A percentile compares a stretch with the other conserved stretches of the same genome.
Conservation (phyloP, 208 protist species). For the Acanthamoeba triangularis region DNA sequence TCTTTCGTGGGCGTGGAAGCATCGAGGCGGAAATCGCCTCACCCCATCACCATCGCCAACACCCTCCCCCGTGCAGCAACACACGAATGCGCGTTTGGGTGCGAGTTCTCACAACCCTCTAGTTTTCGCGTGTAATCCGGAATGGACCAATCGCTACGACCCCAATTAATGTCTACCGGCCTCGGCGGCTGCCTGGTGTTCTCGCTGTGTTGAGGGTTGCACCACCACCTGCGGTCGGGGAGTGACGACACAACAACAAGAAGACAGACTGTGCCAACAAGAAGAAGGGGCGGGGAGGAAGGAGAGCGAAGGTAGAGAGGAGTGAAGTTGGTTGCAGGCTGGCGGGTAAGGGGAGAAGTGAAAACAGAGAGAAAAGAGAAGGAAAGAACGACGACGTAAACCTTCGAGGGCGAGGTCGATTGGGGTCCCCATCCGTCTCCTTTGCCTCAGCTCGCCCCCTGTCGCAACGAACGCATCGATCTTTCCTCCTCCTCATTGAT, state of each 20-base stretch:
- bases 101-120: too few species aligned
- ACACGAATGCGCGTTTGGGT: too few species aligned
- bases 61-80: too few species aligned
- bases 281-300: not conserved
- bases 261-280: not conserved
- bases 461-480: not conserved
- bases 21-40: too few species aligned
- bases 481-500: too few species aligned
- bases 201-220: not conserved
- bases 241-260: not conserved
- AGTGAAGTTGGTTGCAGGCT: too few species aligned
- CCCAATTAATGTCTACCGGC: too few species aligned
- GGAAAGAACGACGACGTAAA: constrained; percentile 8
- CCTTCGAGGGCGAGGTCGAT: not conserved
- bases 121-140: too few species aligned
- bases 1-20: too few species aligned
- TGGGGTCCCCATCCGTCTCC: not conserved
- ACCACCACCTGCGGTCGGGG: not conserved
- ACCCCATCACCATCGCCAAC: too few species aligned
- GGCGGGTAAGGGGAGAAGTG: not conserved
- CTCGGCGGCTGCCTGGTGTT: not conserved
- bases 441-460: not conserved
- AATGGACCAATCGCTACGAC: too few species aligned
- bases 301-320: not conserved
- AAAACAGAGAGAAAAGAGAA: constrained; percentile 50